Evolutionary conservation across 345 rosid genomes (phyloP).

Genomic region (Trapa bicornis): DNA sequence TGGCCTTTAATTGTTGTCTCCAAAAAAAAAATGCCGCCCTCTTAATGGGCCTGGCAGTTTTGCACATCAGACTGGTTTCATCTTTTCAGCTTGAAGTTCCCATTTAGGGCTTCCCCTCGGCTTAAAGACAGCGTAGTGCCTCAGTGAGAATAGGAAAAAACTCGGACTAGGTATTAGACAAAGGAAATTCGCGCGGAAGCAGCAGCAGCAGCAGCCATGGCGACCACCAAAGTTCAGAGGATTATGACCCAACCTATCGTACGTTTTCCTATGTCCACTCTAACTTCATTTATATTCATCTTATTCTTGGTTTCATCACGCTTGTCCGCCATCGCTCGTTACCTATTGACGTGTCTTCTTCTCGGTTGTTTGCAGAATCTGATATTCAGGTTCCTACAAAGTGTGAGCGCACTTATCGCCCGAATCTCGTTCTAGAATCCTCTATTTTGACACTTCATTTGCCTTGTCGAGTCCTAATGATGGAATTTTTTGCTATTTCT

Average conservation of each 20-base stretch:
- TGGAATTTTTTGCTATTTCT: not conserved
- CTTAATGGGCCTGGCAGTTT: too few relatives aligned
- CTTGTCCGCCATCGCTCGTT: not conserved
- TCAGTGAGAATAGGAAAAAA: not conserved
- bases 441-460: not conserved
- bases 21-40: too few relatives aligned
- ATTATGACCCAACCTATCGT: constrained; percentile 55
- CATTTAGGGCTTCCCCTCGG: not conserved
- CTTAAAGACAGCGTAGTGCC: not conserved
- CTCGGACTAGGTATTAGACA: not conserved
- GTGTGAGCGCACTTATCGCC: constrained; percentile 35
- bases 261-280: constrained; percentile 1
- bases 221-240: constrained; percentile 46
- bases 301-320: not conserved
- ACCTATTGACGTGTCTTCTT: not conserved
- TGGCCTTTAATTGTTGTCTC: too few relatives aligned
- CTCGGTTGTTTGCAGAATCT: constrained; percentile 40
- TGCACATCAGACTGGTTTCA: too few relatives aligned
- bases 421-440: not conserved
- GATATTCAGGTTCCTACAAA: constrained; percentile 92
- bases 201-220: constrained; percentile 24
- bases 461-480: not conserved
- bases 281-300: constrained; percentile 1
- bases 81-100: too few relatives aligned
- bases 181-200: not conserved